Evolutionary conservation across 257 asterid genomes (phyloP), one percentile per base, ranked within the genome.

Genomic region (Ballota nigra): DNA sequence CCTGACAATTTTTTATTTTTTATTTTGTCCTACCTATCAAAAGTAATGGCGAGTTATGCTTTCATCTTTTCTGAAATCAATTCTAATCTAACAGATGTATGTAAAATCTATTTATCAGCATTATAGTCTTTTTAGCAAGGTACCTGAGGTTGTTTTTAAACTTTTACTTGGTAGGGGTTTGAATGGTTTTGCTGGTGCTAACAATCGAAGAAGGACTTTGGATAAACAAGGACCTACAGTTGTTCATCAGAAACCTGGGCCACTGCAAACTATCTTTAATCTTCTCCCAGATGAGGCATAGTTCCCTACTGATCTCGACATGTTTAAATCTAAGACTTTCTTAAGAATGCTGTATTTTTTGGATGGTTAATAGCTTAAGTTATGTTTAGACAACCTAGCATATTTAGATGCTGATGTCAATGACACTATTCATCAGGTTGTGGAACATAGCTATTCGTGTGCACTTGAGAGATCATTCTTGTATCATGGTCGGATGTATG

Each of bases 391-490:
- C 34, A 7, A 56, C 3, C 68, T 72, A 41, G 81, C 4, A 60
- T 49, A 56, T 66, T 80, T 66, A 73, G 73, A 79, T 58, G 70
- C 76, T 78, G 77, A 81, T 74, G 64, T 47, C 41, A 66, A 29
- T 67, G 45, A 43, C 6, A 23, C 38, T 82, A 36, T 66, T 79
- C 29, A 29, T 62, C 92, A 95, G 99, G 89, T 88, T 80, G 94
- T 86, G 75, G 92, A 88, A 78, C 92, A 92, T 82, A 95, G 97
- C 87, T 95, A 89, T 82, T 95, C 99, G 62, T 95, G 99, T 79
- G 98, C 99, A 24, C 96, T 95, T 12, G 99, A 95, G 87, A 87
- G 98, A 80, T 95, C 99, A 69, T 92, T 95, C 79, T 83, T 95
- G 80, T 95, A 95, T 80, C 99, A 92, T 66, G 99, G 99, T 57